A percentile compares a stretch with the other conserved stretches of the same genome.
These are phyloP conservation scores for Fusarium sp. DNA, from an alignment of 2,329 filamentous ascomycete genomes.

Conservation along the genomic window DNA sequence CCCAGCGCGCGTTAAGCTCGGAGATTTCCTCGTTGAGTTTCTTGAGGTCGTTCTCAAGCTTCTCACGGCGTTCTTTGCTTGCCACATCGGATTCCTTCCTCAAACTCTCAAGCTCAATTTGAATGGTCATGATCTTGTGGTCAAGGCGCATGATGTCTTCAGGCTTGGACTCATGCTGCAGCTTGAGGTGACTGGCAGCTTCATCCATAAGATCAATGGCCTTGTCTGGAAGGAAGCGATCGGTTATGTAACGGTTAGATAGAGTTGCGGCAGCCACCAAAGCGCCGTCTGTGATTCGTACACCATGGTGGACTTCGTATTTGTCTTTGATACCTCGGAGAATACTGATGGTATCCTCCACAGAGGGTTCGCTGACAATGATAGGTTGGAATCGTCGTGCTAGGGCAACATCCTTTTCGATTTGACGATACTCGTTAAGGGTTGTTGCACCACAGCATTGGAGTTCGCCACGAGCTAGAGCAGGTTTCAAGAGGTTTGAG, in stretches of 20 bases:
- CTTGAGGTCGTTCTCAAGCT: constrained; percentile 81
- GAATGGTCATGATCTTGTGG: constrained; percentile 95
- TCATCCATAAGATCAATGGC: constrained; percentile 98
- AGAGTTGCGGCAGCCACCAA: constrained; percentile 91
- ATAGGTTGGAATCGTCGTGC: constrained; percentile 96
- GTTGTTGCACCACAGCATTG: constrained; percentile 98
- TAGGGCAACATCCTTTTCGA: constrained; percentile 95
- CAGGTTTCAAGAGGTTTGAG: constrained; percentile 92
- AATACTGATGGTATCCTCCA: constrained; percentile 94
- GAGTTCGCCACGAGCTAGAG: constrained; percentile 89
- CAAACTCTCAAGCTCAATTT: constrained; percentile 94
- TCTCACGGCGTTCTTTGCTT: constrained; percentile 87
- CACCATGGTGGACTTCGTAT: constrained; percentile 97
- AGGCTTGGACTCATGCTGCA: constrained; percentile 97
- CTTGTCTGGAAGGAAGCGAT: constrained; percentile 95
- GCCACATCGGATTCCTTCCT: constrained; percentile 93
- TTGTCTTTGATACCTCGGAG: constrained; percentile 96
- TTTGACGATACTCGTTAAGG: constrained; percentile 87
- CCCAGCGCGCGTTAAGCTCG: constrained; percentile 85
- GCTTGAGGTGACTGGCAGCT: constrained; percentile 86
- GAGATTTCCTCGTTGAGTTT: constrained; percentile 79
- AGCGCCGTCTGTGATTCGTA: constrained; percentile 91
- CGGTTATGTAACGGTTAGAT: constrained; percentile 96
- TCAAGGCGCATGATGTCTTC: constrained; percentile 93
- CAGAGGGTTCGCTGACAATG: constrained; percentile 88